Base-by-base conservation (phyloP, 352 stramenopile genomes). In the Plasmopara muralis region DNA sequence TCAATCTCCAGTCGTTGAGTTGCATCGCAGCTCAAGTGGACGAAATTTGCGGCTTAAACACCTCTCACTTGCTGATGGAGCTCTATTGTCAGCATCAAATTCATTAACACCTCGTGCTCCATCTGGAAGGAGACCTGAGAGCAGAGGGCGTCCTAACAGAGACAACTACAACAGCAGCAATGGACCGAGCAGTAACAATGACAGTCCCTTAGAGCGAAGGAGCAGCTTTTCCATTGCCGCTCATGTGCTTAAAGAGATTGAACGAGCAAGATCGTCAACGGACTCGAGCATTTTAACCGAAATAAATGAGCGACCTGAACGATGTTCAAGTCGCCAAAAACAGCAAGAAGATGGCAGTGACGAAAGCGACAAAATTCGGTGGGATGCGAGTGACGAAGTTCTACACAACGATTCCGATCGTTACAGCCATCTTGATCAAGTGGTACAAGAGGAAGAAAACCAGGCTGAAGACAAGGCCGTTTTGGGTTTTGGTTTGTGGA, bases 221-320 rank as follows among this genome's bases (percentile, higher is more conserved):
- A 79, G 68, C 46, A 87, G 76, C 40, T 87, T 85, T 43, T 77
- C 72, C 14, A 82, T 87, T 49, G 76, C 73, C 4, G 66, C 74
- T 25, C 64, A 71, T 42, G 66, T 63, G 1, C 46, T 84, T 31
- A 70, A 79, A 43, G 68, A 84, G 15, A 52, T 84, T 9, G 74
- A 74, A 2, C 58, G 70, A n/a, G 46, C 62, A 9, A 62, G 64
- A 0, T 69, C 64, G 6, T 50, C 44, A 1, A 70, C 57, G 5
- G 53, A 57, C 12, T 50, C 57, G 0, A 35, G 58, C 43, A 38
- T 50, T n/a, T 47, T 64, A 0, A 53, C 20, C 13, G 49, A 62
- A 18, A 43, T 65, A 18, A 57, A 50, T 52, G 53, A 68, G 25
- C 53, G 50, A 43, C 59, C 60, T 0, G 61, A 69, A 30, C 53